Base-by-base conservation (phyloP, 805 yeast species). In the Starmerella scarabaei region DNA sequence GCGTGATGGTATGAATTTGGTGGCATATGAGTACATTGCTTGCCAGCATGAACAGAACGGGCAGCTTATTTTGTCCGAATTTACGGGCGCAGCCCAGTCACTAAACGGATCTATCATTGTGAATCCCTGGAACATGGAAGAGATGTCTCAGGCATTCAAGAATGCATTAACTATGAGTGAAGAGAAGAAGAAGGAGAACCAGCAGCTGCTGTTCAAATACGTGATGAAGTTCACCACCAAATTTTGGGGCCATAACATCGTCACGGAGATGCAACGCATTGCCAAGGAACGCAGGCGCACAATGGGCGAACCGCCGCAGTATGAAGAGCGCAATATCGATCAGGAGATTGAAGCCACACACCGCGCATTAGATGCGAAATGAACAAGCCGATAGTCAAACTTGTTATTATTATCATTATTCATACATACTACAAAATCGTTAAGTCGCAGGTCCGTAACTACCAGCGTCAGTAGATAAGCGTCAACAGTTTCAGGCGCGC, bases 71-170 rank as follows among this genome's bases (percentile, higher is more conserved):
- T 60, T 91, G 47, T 79, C 93, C 31, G 99, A 91, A 63, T 91
- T 91, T 63, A 91, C 98, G 0, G 99, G 99, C 36, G 98, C 98
- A n/a, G 97, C 98, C 1, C 99, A 91, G 63, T 80, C 93, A 1
- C 66, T 91, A 48, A 88, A 91, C 56, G 99, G 99, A 19, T 85
- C 94, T 1, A 59, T 88, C 12, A 75, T 91, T 43, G 94, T 91
- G 17, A 91, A 91, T 56, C 99, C 99, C 3, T 91, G 99, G 99
- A 91, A 88, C 58, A 88, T 86, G 18, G 98, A 91, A 51, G 98
- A 91, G 51, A 62, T 88, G 56, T 76, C 93, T 16, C 81, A 74
- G 32, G 80, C 96, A 3, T 79, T 88, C 40, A 69, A 77, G 54
- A 95, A 85, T 56, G 78, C 94, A 15, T 68, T 91, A 53, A 84